phyloP scores from a whole-genome alignment of 805 yeast genomes.

The Metschnikowia arizonensis region DNA sequence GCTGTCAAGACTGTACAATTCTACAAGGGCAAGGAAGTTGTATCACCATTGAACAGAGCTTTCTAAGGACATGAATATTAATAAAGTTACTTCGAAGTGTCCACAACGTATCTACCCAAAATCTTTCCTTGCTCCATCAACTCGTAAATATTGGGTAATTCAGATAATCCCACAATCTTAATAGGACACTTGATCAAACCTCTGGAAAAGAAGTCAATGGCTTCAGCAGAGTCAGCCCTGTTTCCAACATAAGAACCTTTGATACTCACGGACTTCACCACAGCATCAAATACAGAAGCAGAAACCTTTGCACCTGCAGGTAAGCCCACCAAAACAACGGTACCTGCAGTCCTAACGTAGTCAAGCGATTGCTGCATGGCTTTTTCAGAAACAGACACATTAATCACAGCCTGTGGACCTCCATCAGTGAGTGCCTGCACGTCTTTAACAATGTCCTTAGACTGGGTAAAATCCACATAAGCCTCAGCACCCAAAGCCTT shows the following conservation, averaged over 20 bases:
- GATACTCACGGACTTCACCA: slow-evolving; percentile 66
- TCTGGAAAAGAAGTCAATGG: slow-evolving; percentile 67
- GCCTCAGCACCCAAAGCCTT: slow-evolving; percentile 27
- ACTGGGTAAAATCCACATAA: slow-evolving; percentile 29
- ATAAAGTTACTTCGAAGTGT: slow-evolving; percentile 41
- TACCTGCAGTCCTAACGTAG: slow-evolving; percentile 37
- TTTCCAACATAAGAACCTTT: slow-evolving; percentile 86
- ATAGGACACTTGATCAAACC: slow-evolving; percentile 72
- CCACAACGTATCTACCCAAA: slow-evolving; percentile 86
- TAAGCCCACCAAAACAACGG: slow-evolving; percentile 53
- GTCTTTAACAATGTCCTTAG: slow-evolving; percentile 52
- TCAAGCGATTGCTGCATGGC: slow-evolving; percentile 50
- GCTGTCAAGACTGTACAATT: slow-evolving; percentile 74
- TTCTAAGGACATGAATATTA: slow-evolving; percentile 39
- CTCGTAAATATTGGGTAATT: slow-evolving; percentile 62
- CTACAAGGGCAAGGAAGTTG: slow-evolving; percentile 71
- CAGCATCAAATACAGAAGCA: slow-evolving; percentile 68
- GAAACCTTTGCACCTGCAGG: slow-evolving; percentile 75
- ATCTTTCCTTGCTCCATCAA: slow-evolving; percentile 82
- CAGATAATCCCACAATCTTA: slow-evolving; percentile 70
- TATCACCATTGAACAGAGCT: slow-evolving; percentile 78
- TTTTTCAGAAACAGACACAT: slow-evolving; percentile 67
- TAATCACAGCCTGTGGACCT: slow-evolving; percentile 74
- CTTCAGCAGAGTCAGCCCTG: slow-evolving; percentile 83
- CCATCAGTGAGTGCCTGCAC: slow-evolving; percentile 58